phyloP scores from a whole-genome alignment of 257 asterid genomes.

The Leptodermis oblonga region DNA sequence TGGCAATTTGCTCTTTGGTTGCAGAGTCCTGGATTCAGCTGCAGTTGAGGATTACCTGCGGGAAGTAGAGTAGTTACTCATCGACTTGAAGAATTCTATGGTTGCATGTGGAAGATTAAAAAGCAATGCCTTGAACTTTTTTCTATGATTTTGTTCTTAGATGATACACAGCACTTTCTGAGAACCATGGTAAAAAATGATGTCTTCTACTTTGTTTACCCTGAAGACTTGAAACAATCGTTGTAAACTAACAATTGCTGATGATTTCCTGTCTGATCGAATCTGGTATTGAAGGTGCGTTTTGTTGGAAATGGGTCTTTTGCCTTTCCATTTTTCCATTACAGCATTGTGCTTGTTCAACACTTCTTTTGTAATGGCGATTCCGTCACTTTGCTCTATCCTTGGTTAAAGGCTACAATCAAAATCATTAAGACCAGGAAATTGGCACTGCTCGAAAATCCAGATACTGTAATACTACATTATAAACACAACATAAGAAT shows the following conservation, averaged over 20 bases:
- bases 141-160: neutral
- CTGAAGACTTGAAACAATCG: neutral
- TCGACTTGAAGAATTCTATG: neutral
- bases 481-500: too few species aligned
- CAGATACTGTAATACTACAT: too few species aligned
- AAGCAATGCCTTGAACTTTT: neutral
- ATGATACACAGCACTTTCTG: neutral
- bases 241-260: neutral
- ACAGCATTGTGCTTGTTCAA: too few species aligned
- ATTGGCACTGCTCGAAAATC: too few species aligned
- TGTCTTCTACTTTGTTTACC: neutral
- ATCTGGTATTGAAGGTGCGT: neutral
- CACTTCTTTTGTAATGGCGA: too few species aligned
- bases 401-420: too few species aligned
- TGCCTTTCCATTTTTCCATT: too few species aligned
- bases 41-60: slow-evolving; percentile 94
- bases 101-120: neutral
- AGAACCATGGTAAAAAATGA: neutral
- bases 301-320: too few species aligned
- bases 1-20: slow-evolving; percentile 7
- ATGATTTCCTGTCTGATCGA: neutral
- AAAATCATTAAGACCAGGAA: too few species aligned
- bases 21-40: slow-evolving; percentile 89
- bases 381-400: too few species aligned
- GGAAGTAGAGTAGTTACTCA: slow-evolving; percentile 65